phyloP scores from a whole-genome alignment of 345 rosid genomes.

The Bruguiera sexangula region DNA sequence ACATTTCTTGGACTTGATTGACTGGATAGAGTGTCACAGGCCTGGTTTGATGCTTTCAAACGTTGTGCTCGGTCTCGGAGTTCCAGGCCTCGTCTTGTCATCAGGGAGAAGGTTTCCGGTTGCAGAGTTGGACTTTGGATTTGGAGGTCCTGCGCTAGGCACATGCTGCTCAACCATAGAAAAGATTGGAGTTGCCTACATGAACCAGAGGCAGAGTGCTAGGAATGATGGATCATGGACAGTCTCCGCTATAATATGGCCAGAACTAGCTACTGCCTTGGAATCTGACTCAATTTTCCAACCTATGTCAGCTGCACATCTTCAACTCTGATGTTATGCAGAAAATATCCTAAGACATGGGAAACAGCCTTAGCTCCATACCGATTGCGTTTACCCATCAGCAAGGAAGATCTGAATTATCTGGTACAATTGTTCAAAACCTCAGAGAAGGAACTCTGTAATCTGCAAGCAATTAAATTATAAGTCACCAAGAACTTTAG shows the following conservation, averaged over 20 bases:
- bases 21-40: slow-evolving; percentile 80
- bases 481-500: too few relatives aligned
- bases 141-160: slow-evolving; percentile 65
- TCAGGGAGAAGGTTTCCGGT: slow-evolving; percentile 73
- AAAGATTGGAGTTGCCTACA: slow-evolving; percentile 65
- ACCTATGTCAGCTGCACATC: slow-evolving; percentile 58
- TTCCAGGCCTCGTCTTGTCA: slow-evolving; percentile 71
- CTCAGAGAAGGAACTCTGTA: too few relatives aligned
- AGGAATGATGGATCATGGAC: slow-evolving; percentile 73
- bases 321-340: slow-evolving; percentile 29
- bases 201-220: slow-evolving; percentile 79
- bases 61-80: slow-evolving; percentile 60
- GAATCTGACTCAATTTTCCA: slow-evolving; percentile 74
- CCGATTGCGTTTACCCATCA: too few relatives aligned
- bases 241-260: slow-evolving; percentile 71
- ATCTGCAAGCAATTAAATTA: too few relatives aligned
- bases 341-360: background rate
- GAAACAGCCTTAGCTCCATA: too few relatives aligned
- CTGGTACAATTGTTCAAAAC: too few relatives aligned
- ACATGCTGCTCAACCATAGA: slow-evolving; percentile 56
- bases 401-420: too few relatives aligned
- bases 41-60: slow-evolving; percentile 79
- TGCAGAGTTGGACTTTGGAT: slow-evolving; percentile 71
- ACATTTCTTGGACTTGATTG: slow-evolving; percentile 77
- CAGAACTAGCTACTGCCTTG: slow-evolving; percentile 56